Base-by-base conservation (phyloP, 176 grass and related monocot species). In the Melocanna baccifera region DNA sequence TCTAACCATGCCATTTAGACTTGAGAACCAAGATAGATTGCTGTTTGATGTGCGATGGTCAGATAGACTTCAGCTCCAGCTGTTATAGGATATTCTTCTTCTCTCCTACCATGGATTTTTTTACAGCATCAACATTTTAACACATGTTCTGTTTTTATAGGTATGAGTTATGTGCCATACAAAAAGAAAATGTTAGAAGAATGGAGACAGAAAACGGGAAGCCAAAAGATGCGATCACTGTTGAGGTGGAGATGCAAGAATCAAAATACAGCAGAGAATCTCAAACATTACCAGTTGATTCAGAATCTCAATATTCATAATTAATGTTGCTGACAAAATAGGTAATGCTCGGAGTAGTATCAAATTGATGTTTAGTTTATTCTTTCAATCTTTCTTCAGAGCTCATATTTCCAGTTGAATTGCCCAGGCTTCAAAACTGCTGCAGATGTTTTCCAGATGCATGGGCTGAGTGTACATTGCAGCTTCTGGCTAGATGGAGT, bases 181-280 rank as follows among this genome's bases (percentile, higher is more conserved):
- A 92, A 48, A 95, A 86, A 51, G 96, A 87, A 19, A 95, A 91
- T 32, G 18, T 94, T 8, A 87, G 87, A 89, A 90, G 66, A 41
- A 87, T 91, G 89, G 92, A 88, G 23, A 92, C 64, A 28, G 82
- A 93, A 34, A 81, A 72, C 58, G 52, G 90, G 41, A 90, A 43
- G 63, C 65, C 89, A 76, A 80, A 84, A 79, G 65, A 85, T 71
- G 87, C 41, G 16, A 73, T n/a, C 77, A 71, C 84, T 69, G 85
- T 98, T 73, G 93, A 96, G 84, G 93, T 98, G 75, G 96, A 98
- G 83, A 91, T 98, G 96, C 84, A 89, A 64, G 96, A 98, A 89
- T 81, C 93, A 16, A 96, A 79, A 68, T 65, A 57, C 61, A 80
- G 46, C 46, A 77, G 80, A 46, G 34, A 14, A 72, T 92, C 91